Percentiles rank a stretch among this genome's conserved stretches.
These are phyloP conservation scores for Triglochin maritima DNA, from an alignment of 106 monocot species.

Conservation along the genomic window DNA sequence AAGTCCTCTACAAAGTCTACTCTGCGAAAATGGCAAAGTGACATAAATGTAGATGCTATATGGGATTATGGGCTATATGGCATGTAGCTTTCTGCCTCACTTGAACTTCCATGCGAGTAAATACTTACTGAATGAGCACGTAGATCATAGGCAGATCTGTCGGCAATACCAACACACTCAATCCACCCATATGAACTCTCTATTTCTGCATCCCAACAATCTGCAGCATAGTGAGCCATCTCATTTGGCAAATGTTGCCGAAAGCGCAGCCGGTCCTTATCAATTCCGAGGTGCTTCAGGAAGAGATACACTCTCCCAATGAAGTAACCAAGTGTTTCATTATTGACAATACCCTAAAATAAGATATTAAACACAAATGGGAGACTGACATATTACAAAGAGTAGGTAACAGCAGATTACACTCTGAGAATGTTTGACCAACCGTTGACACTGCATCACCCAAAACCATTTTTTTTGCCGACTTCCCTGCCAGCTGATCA, in stretches of 20 bases:
- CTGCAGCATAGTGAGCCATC: slow-evolving; percentile 99
- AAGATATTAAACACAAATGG: not conserved
- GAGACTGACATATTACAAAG: too few relatives aligned
- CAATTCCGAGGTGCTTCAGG: slow-evolving; percentile 66
- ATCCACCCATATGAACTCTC: slow-evolving; percentile 99
- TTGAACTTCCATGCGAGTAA: too few relatives aligned
- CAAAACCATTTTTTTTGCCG: slow-evolving; percentile 43
- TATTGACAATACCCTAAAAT: slow-evolving; percentile 75
- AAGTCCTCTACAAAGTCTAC: too few relatives aligned
- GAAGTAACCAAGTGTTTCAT: slow-evolving; percentile 94
- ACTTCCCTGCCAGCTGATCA: slow-evolving; percentile 50
- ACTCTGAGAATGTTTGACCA: not conserved
- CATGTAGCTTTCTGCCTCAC: too few relatives aligned
- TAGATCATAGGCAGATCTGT: slow-evolving; percentile 94
- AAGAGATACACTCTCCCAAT: slow-evolving; percentile 88
- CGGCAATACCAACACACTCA: slow-evolving; percentile 97
- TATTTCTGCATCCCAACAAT: slow-evolving; percentile 99
- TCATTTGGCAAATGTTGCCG: slow-evolving; percentile 94
- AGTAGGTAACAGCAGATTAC: not conserved
- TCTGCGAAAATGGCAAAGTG: too few relatives aligned
- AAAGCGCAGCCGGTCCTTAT: slow-evolving; percentile 78
- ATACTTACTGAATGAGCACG: slow-evolving; percentile 69
- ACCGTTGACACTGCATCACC: slow-evolving; percentile 81
- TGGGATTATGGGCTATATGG: too few relatives aligned
- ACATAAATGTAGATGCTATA: too few relatives aligned